phyloP scores from a whole-genome alignment of 2,329 filamentous ascomycete species.

The Nothomitra cinnamomea region DNA sequence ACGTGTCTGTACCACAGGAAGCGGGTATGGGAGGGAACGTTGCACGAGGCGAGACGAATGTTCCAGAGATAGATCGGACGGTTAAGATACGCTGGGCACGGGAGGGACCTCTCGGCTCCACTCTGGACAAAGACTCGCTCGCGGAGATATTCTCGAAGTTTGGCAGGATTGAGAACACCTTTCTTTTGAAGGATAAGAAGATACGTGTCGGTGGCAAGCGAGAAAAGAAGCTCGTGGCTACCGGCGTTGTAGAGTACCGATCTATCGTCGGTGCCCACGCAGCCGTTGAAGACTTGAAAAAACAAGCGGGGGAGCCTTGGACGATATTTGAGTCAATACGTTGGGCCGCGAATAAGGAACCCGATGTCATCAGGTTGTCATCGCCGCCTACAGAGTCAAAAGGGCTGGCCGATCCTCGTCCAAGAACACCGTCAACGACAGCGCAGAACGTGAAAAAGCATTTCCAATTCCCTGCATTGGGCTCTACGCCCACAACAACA shows the following conservation, averaged over 20 bases:
- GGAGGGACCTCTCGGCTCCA: slow-evolving; percentile 26
- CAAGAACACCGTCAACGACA: slow-evolving; percentile 7
- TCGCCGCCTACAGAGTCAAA: not conserved
- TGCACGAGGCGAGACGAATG: slow-evolving; percentile 9
- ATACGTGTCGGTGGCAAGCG: slow-evolving; percentile 29
- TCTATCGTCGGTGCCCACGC: slow-evolving; percentile 41
- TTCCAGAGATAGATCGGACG: slow-evolving; percentile 37
- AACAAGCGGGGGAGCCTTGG: slow-evolving; percentile 26
- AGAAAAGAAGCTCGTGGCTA: slow-evolving; percentile 33
- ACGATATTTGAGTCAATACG: slow-evolving; percentile 33
- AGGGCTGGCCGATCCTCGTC: not conserved
- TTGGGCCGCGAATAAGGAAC: slow-evolving; percentile 37
- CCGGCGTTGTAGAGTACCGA: slow-evolving; percentile 36
- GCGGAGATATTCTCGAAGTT: slow-evolving; percentile 32
- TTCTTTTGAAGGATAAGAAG: slow-evolving; percentile 40
- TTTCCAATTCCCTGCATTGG: not conserved
- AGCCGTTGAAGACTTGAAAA: slow-evolving; percentile 33
- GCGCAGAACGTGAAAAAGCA: not conserved
- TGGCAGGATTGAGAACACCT: slow-evolving; percentile 37
- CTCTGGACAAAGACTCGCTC: slow-evolving; percentile 31
- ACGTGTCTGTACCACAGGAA: slow-evolving; percentile 14
- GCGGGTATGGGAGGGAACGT: not conserved
- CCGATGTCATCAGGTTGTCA: slow-evolving; percentile 20
- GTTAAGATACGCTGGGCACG: slow-evolving; percentile 39
- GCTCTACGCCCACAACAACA: not conserved